These are phyloP conservation scores for Capsicum chinense DNA, from an alignment of 257 asterid species.

Conservation along the genomic window DNA sequence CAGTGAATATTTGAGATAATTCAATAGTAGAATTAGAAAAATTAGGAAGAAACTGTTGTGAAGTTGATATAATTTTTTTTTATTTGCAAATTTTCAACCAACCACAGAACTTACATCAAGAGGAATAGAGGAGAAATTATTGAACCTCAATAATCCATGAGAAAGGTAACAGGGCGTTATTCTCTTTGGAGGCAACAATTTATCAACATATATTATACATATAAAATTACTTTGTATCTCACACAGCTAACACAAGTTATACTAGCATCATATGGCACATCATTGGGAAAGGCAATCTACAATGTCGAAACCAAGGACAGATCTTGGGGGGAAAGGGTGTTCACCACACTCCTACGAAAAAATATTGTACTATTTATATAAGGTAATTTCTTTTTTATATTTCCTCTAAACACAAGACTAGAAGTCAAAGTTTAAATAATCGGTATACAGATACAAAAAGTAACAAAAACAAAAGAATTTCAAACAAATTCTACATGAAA, in stretches of 20 bases:
- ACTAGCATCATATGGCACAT: background rate
- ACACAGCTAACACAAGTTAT: background rate
- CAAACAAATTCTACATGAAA: too few relatives aligned
- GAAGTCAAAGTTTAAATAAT: too few relatives aligned
- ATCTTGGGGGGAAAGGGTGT: too few relatives aligned
- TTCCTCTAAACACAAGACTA: too few relatives aligned
- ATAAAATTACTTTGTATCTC: background rate
- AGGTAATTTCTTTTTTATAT: too few relatives aligned
- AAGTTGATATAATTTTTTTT: background rate
- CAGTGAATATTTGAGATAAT: background rate
- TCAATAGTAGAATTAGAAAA: background rate
- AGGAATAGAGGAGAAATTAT: background rate
- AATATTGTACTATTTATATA: too few relatives aligned
- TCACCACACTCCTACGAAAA: too few relatives aligned
- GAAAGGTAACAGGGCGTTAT: background rate
- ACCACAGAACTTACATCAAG: background rate
- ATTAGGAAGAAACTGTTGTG: background rate
- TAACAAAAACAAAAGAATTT: too few relatives aligned
- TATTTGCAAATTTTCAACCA: background rate
- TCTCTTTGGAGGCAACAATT: background rate
- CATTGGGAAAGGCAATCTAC: background rate
- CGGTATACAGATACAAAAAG: too few relatives aligned
- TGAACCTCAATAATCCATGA: background rate
- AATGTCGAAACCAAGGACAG: background rate
- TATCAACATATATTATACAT: background rate